Conservation (phyloP, 106 monocot genomes). For the Dactylorhiza incarnata region DNA sequence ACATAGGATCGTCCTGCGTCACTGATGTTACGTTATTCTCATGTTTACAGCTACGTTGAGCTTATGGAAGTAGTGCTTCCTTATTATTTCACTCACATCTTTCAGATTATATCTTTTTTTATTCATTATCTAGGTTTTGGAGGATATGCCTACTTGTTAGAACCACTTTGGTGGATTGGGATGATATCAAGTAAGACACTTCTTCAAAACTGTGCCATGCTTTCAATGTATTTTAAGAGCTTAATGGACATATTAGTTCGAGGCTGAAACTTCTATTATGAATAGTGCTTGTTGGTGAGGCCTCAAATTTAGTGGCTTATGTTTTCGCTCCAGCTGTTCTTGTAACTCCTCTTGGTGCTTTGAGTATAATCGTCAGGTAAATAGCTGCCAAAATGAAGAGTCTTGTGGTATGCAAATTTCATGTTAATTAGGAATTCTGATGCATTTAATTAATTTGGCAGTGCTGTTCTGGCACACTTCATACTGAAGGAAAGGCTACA, state of each 20-base stretch:
- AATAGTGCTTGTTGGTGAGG: constrained; percentile 70
- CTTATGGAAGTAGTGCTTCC: not conserved
- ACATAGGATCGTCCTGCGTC: too few relatives aligned
- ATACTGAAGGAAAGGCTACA: constrained; percentile 60
- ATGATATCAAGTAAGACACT: constrained; percentile 56
- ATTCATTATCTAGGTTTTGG: constrained; percentile 40
- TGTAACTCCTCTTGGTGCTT: constrained; percentile 80
- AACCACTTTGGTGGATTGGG: constrained; percentile 83
- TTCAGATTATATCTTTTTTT: not conserved
- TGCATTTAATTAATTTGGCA: constrained; percentile 10
- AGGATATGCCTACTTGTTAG: constrained; percentile 60
- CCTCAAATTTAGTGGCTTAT: constrained; percentile 73
- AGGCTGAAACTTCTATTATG: not conserved
- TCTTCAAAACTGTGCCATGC: not conserved
- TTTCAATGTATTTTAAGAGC: not conserved
- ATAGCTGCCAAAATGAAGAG: not conserved
- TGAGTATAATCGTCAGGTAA: constrained; percentile 83
- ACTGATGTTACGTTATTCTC: not conserved
- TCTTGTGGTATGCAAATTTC: not conserved
- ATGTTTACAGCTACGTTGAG: not conserved
- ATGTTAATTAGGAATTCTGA: not conserved
- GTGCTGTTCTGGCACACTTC: constrained; percentile 79
- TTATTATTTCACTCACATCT: not conserved
- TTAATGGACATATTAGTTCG: not conserved
- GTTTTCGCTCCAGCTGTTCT: constrained; percentile 78